Percentiles rank a stretch among this genome's conserved stretches.
Evolutionary conservation across 2,329 filamentous ascomycete species (phyloP).

Genomic region (Ilyonectria destructans): DNA sequence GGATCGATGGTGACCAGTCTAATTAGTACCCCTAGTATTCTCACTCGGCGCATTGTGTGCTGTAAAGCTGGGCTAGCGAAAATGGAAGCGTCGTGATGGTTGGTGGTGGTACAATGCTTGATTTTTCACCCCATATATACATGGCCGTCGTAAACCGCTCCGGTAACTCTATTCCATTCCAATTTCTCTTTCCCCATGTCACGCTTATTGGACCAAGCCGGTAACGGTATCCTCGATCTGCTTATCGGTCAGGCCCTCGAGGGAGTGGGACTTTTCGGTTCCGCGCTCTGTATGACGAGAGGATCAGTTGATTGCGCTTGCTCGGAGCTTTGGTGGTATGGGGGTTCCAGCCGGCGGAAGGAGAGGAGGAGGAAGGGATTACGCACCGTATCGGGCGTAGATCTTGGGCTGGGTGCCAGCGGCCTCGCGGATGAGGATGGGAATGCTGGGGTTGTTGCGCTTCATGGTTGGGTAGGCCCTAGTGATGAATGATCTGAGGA

Average conservation of each 20-base stretch:
- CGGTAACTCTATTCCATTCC: constrained; percentile 19
- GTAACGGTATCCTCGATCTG: constrained; percentile 74
- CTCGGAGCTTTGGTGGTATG: too few species aligned
- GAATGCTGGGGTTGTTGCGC: constrained; percentile 95
- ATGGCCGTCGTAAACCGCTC: constrained; percentile 38
- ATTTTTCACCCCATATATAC: constrained; percentile 48
- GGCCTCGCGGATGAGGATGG: constrained; percentile 96
- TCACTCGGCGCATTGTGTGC: background rate
- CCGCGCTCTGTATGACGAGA: constrained; percentile 63
- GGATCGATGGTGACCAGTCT: too few species aligned
- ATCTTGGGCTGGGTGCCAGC: constrained; percentile 87
- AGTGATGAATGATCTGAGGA: constrained; percentile 85
- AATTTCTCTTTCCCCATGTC: background rate
- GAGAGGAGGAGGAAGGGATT: background rate
- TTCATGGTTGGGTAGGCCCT: constrained; percentile 98
- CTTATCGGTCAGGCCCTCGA: constrained; percentile 74
- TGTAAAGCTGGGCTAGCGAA: background rate
- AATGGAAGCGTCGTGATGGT: constrained; percentile 9
- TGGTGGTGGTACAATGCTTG: constrained; percentile 44
- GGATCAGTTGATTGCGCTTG: constrained; percentile 29
- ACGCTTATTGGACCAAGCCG: constrained; percentile 61
- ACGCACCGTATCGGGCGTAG: constrained; percentile 90
- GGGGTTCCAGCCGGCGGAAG: background rate
- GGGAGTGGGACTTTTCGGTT: constrained; percentile 70
- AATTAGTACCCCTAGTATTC: too few species aligned